A percentile compares a stretch with the other conserved stretches of the same genome.
These are phyloP conservation scores for Eucalyptus pauciflora DNA, from an alignment of 345 rosid genomes.

Conservation along the genomic window DNA sequence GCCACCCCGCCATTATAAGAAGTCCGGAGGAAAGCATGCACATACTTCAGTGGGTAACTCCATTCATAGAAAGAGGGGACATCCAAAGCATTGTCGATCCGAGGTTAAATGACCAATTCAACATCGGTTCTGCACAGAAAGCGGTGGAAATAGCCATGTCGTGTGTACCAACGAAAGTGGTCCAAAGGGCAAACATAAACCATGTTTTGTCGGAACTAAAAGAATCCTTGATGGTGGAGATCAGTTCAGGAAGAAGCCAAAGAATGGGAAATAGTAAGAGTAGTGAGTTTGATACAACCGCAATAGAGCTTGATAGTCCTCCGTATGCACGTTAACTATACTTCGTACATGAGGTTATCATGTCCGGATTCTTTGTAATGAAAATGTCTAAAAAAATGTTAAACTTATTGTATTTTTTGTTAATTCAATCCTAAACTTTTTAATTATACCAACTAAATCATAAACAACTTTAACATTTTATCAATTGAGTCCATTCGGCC, in stretches of 20 bases:
- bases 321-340: neutral
- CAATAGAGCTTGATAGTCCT: neutral
- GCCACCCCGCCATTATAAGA: neutral
- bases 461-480: fast-evolving
- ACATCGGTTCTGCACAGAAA: neutral
- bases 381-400: fast-evolving
- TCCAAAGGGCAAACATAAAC: neutral
- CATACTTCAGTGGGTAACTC: neutral
- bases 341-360: fast-evolving
- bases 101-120: neutral
- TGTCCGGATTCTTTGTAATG: neutral
- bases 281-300: neutral
- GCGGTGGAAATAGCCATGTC: neutral
- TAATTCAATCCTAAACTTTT: fast-evolving
- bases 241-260: neutral
- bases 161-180: neutral
- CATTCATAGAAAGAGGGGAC: neutral
- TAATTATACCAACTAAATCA: fast-evolving
- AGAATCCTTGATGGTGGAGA: neutral
- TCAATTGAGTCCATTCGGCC: fast-evolving
- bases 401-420: no score
- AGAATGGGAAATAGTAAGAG: neutral
- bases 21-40: neutral
- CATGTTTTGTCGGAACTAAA: neutral
- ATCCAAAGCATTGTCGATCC: neutral